These are phyloP conservation scores for Dactylellina parvicollis DNA, from an alignment of 2,329 filamentous ascomycete genomes.

Conservation along the genomic window DNA sequence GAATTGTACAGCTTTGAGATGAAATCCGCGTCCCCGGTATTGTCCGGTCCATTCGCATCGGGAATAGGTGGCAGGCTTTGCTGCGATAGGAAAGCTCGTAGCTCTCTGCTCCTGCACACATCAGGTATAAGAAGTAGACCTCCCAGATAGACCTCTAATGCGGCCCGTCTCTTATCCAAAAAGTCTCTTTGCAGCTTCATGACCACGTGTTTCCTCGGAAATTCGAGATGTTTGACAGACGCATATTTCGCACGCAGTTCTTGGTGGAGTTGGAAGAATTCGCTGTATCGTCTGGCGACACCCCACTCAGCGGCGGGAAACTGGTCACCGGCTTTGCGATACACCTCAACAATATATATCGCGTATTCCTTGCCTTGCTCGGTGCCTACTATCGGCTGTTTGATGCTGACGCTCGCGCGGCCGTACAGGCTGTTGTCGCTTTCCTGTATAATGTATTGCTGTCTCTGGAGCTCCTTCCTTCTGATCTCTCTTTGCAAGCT, in stretches of 20 bases:
- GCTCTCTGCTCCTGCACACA: conserved; percentile 90
- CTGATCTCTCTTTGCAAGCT: conserved; percentile 92
- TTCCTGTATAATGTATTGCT: conserved; percentile 97
- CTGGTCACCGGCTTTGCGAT: conserved; percentile 87
- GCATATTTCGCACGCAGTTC: conserved; percentile 84
- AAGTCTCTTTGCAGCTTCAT: conserved; percentile 98
- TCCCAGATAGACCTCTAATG: conserved; percentile 81
- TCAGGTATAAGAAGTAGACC: conserved; percentile 82
- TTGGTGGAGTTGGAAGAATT: conserved; percentile 96
- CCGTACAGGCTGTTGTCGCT: conserved; percentile 97
- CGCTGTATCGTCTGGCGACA: conserved; percentile 91
- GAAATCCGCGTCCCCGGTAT: conserved; percentile 78
- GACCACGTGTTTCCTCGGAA: conserved; percentile 88
- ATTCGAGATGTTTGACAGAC: conserved; percentile 87
- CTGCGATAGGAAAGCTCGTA: conserved; percentile 90
- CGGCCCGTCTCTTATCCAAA: conserved; percentile 83
- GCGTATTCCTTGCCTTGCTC: conserved; percentile 94
- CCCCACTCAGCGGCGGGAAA: conserved; percentile 97
- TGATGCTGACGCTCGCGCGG: conserved; percentile 86
- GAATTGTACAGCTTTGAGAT: conserved; percentile 96
- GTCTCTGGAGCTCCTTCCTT: conserved; percentile 91
- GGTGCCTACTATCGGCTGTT: conserved; percentile 91
- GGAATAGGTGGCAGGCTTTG: conserved; percentile 74
- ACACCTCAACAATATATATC: conserved; percentile 89
- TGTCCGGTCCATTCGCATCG: conserved; percentile 58